These are phyloP conservation scores for Dujonia santamariae DNA, from an alignment of 1,139 yeast species.

Conservation along the genomic window DNA sequence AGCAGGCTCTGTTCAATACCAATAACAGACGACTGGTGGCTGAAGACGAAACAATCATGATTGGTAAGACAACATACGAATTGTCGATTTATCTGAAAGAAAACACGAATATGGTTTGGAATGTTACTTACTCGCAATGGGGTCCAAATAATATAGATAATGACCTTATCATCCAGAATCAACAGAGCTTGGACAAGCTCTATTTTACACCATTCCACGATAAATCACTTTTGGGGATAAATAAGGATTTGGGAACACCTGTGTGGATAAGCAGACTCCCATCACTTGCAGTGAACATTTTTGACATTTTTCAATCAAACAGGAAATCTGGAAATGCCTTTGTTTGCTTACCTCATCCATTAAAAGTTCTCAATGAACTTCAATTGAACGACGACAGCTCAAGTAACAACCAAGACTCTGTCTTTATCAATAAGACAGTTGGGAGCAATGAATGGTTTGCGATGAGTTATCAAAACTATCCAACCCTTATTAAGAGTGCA, in stretches of 20 bases:
- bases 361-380: slow-evolving; percentile 38
- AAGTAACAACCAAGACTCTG: slow-evolving; percentile 30
- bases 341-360: slow-evolving; percentile 65
- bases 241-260: slow-evolving; percentile 62
- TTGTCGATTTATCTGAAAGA: slow-evolving; percentile 49
- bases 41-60: slow-evolving; percentile 27
- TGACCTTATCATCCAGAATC: slow-evolving; percentile 55
- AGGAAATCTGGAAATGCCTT: slow-evolving; percentile 18
- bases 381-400: slow-evolving; percentile 24
- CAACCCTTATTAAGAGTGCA: slow-evolving; percentile 77
- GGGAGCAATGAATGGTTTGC: slow-evolving; percentile 76
- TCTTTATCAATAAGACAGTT: slow-evolving; percentile 65
- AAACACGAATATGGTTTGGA: slow-evolving; percentile 69
- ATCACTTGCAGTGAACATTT: slow-evolving; percentile 65
- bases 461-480: slow-evolving; percentile 72
- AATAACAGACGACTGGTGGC: not conserved
- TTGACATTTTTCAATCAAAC: slow-evolving; percentile 54
- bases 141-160: slow-evolving; percentile 86
- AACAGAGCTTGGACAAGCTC: slow-evolving; percentile 60
- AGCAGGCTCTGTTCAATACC: not conserved
- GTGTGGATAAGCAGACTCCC: slow-evolving; percentile 76
- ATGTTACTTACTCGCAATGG: slow-evolving; percentile 87
- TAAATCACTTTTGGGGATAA: slow-evolving; percentile 64
- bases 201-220: slow-evolving; percentile 86
- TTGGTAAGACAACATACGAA: slow-evolving; percentile 51